Base-by-base conservation (phyloP, 768 basidiomycete genomes). In the Tephrocybe sp. region DNA sequence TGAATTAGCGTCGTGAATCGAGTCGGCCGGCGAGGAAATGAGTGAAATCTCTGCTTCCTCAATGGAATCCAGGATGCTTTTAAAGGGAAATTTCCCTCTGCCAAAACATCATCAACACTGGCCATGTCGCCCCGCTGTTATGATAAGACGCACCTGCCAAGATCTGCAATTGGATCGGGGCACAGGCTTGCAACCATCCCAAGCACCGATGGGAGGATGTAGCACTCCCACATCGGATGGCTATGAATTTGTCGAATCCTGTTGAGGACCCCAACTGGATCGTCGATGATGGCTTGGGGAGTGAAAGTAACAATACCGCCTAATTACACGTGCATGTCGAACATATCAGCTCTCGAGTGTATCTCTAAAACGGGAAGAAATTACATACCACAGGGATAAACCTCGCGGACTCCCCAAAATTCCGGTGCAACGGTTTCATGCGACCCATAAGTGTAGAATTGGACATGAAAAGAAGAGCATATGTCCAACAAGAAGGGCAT, bases 291-390 rank as follows among this genome's bases (percentile, higher is more conserved):
- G 16, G 80, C 84, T 47, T 69, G 69, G 1, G 88, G 76, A 14
- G 83, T 85, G 52, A 91, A 86, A 1, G 87, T 88, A 2, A 83
- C 75, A 54, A 91, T 66, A 3, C 89, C 89, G 42, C 89, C 89
- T 91, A 7, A 22, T 17, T 11, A 45, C 11, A 31, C 31, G 38
- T 17, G 35, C 32, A 34, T 1, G n/a, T 45, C 5, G 6, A 38
- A 14, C 16, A 51, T 11, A 4, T 48, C 20, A 19, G 8, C 12
- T 32, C 22, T 31, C 35, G 40, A 16, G 20, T 3, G 23, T 10
- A 34, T 36, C 12, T 42, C 20, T 19, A 33, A 32, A 31, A 50
- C 13, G 23, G 23, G 34, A 40, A 22, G 35, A 30, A 1, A 22
- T 13, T 11, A 64, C 77, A 46, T 59, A 88, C 89, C 89, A 50